Conservation (phyloP, 257 asterid species). For the Salvia rosmarinus region DNA sequence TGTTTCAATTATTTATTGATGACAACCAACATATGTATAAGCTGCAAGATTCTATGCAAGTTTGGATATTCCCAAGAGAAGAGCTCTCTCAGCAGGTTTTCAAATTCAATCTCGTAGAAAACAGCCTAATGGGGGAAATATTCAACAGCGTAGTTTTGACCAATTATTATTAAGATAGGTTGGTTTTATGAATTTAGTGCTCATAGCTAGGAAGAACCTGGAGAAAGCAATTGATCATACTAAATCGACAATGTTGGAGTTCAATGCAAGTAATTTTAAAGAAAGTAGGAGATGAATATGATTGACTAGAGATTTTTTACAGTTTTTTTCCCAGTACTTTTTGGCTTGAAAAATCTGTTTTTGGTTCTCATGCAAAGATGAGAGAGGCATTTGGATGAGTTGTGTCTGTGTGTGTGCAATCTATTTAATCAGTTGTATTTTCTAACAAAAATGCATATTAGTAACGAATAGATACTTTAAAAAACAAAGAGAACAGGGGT, state of each 20-base stretch:
- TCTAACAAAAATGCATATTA: no score
- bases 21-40: slow-evolving; percentile 21
- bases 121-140: slow-evolving; percentile 21
- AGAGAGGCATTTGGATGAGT: not conserved
- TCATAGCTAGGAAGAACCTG: slow-evolving; percentile 23
- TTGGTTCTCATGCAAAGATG: not conserved
- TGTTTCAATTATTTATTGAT: slow-evolving; percentile 29
- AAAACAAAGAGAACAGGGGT: no score
- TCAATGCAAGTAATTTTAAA: slow-evolving; percentile 19
- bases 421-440: not conserved
- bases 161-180: slow-evolving; percentile 26
- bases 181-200: slow-evolving; percentile 38
- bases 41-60: slow-evolving; percentile 32
- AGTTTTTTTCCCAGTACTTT: not conserved
- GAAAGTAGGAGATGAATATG: not conserved
- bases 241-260: slow-evolving; percentile 16
- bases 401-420: not conserved
- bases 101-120: slow-evolving; percentile 29
- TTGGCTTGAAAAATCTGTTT: not conserved
- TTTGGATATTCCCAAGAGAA: slow-evolving; percentile 30
- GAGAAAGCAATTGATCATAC: not conserved
- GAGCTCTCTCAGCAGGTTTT: not conserved
- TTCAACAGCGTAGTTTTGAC: slow-evolving; percentile 34
- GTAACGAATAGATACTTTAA: no score
- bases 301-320: not conserved